These are phyloP conservation scores for Plasmodium chabaudi DNA, from an alignment of 169 alveolate genomes.

Conservation along the genomic window DNA sequence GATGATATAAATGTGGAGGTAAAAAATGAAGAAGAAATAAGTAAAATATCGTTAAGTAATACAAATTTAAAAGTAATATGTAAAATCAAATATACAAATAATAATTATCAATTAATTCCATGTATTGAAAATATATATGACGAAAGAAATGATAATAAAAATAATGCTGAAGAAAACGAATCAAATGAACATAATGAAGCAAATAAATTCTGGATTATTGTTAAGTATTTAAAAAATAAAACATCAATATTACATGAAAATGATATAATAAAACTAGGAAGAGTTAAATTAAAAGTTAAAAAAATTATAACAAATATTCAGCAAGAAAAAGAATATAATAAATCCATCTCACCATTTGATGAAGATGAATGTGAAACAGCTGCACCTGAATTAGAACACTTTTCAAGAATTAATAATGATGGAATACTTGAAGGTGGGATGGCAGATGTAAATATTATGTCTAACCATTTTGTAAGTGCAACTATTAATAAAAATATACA, in stretches of 20 bases:
- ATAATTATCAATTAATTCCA: slow-evolving; percentile 54
- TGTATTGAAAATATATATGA: slow-evolving; percentile 39
- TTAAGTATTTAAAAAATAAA: slow-evolving; percentile 75
- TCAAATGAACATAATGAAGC: not conserved
- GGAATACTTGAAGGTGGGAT: not conserved
- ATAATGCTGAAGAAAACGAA: slow-evolving; percentile 12
- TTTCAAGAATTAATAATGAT: not conserved
- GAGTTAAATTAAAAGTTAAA: slow-evolving; percentile 81
- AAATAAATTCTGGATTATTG: slow-evolving; percentile 80
- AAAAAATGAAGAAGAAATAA: slow-evolving; percentile 75
- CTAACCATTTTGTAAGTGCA: slow-evolving; percentile 3
- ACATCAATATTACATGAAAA: slow-evolving; percentile 79
- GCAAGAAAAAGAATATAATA: slow-evolving; percentile 76
- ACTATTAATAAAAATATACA: not conserved
- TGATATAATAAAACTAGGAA: slow-evolving; percentile 80
- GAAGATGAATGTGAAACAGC: slow-evolving; percentile 82
- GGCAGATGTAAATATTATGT: not conserved
- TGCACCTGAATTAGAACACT: slow-evolving; percentile 75
- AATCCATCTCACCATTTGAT: slow-evolving; percentile 64
- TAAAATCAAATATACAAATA: slow-evolving; percentile 62
- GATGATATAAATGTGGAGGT: slow-evolving; percentile 73
- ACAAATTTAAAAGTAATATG: slow-evolving; percentile 36
- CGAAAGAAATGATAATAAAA: slow-evolving; percentile 10
- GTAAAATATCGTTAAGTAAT: slow-evolving; percentile 41
- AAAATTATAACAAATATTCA: slow-evolving; percentile 75